Evolutionary conservation across 768 basidiomycete species (phyloP), one percentile per base, ranked within the genome.

Genomic region (Suillus cothurnatus): DNA sequence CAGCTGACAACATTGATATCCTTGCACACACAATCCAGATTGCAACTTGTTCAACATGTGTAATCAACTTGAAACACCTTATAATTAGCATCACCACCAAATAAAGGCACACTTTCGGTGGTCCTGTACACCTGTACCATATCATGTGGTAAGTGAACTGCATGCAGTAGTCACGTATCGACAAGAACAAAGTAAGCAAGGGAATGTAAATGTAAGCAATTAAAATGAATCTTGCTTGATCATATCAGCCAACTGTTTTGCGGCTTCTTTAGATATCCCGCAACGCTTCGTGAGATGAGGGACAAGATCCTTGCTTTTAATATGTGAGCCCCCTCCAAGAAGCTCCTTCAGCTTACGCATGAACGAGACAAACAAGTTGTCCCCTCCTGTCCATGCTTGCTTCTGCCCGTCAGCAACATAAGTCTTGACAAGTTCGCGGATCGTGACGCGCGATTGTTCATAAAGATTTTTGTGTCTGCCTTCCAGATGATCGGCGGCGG

Each of bases 341-440:
- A 52, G 26, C 50, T 17, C 26, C 50, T 19, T 52, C 6, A 52
- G 15, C 26, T 9, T 52, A 0, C 50, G 50, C 50, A 52, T 52
- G 1, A 52, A 19, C 8, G 50, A 52, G 8, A 28, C 50, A 17
- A 52, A 9, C 15, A 52, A 7, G 8, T 52, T 52, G 0, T 9
- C 7, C 26, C 50, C 50, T 52, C 50, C 50, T 2, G 4, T 28
- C 26, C 50, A 52, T 52, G 26, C 50, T 19, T 52, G 17, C 26
- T 1, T 1, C 8, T 52, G 50, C 23, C 78, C 76, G 0, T 71
- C 68, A 52, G 76, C 76, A 26, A 3, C 0, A 77, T 76, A 59
- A 74, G 75, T 23, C 6, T 62, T 52, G 1, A 62, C 32, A 0
- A 62, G 28, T 0, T 50, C 4, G 1, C 34, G 41, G 11, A 62